Evolutionary conservation across 1,139 yeast species (phyloP), one percentile per base, ranked within the genome.

Genomic region (Suzukiozyma palmioleophila): DNA sequence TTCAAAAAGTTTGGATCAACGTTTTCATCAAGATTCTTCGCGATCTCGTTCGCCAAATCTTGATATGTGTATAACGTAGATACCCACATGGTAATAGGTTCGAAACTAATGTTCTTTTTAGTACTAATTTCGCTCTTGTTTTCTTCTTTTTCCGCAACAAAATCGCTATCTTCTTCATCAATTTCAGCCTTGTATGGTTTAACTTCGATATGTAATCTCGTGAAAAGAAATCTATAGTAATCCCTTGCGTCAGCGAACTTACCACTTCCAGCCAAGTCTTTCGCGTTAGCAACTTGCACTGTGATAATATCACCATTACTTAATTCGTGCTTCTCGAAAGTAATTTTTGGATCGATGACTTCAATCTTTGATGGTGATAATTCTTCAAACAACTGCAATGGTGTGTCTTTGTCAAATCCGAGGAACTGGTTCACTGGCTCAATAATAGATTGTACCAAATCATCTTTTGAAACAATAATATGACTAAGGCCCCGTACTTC

Each of bases 271-370:
- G 58, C 53, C 12, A 57, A 47, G 8, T 52, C 49, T 9, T 49
- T 48, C 1, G 50, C 53, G 34, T 61, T 53, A 1, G 56, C 44
- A 1, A 58, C 53, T 42, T 83, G 83, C 38, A 84, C 74, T 24
- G 85, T 70, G 12, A 90, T 60, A 16, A 90, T 84, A 56, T 89
- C 97, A 48, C 97, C 97, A 48, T 75, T 81, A 13, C 74, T 73
- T 29, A 90, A 61, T 54, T 89, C 97, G 29, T 78, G 70, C 45
- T 78, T 75, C 46, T 75, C 78, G 48, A 84, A 77, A 0, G 84
- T 66, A 32, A 65, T 60, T 5, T 59, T 54, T 3, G 63, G 55
- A 34, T 75, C 69, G 8, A 79, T 50, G 3, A 57, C 56, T 31
- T 82, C 86, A 37, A 87, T 70, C 54, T 77, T 76, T 2, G 70